phyloP scores from a whole-genome alignment of 169 alveolate species.

The Cardiosporidium cionae region DNA sequence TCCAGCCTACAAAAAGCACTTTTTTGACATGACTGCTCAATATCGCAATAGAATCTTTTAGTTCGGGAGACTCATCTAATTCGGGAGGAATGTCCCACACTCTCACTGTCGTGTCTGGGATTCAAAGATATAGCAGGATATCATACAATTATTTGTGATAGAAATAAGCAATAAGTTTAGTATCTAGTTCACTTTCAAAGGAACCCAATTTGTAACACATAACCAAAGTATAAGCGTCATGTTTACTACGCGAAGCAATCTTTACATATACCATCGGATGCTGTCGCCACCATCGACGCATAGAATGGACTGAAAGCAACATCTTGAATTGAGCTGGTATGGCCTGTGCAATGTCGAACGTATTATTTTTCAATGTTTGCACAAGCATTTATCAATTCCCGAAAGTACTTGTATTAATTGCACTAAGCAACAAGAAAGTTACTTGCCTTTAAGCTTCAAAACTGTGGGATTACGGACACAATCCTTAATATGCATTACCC shows the following conservation, averaged over 20 bases:
- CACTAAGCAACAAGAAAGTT: too few species aligned
- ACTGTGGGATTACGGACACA: conserved; percentile 28
- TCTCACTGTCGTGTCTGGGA: conserved; percentile 24
- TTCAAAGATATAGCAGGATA: neutral
- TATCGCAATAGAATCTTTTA: conserved; percentile 23
- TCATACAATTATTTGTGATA: neutral
- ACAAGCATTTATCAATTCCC: neutral
- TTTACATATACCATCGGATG: conserved; percentile 25
- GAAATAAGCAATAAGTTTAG: too few species aligned
- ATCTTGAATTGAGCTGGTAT: conserved; percentile 27
- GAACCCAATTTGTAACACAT: too few species aligned
- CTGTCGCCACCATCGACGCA: conserved; percentile 30
- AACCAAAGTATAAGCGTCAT: neutral
- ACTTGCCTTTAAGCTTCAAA: conserved; percentile 32
- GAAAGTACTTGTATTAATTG: too few species aligned
- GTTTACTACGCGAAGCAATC: neutral
- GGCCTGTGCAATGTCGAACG: conserved; percentile 4
- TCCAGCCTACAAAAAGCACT: conserved; percentile 30
- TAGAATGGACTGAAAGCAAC: conserved; percentile 26
- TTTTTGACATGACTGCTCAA: conserved; percentile 23
- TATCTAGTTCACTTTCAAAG: too few species aligned
- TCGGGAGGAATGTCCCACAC: conserved; percentile 28
- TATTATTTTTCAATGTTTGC: neutral
- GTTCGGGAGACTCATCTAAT: conserved; percentile 2
- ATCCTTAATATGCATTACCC: conserved; percentile 19